phyloP scores from a whole-genome alignment of 805 yeast genomes.

The Saccharomyces eubayanus region DNA sequence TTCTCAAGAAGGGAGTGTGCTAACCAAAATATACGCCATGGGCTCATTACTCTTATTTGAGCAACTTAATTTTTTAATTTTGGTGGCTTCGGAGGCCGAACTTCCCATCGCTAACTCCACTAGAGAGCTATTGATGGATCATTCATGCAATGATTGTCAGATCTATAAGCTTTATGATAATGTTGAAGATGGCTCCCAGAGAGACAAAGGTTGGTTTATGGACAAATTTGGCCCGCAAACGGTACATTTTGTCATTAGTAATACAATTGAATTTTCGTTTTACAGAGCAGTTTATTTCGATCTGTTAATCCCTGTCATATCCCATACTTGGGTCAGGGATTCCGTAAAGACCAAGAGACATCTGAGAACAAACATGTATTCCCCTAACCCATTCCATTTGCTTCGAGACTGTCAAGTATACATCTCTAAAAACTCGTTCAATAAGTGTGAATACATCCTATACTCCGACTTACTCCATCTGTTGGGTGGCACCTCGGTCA shows the following conservation, averaged over 20 bases:
- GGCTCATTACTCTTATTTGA: background rate
- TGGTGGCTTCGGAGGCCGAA: background rate
- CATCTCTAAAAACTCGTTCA: constrained; percentile 46
- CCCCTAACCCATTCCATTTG: constrained; percentile 63
- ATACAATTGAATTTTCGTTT: constrained; percentile 20
- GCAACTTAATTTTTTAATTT: constrained; percentile 1
- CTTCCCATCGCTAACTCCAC: background rate
- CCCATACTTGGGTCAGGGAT: constrained; percentile 21
- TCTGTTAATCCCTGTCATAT: constrained; percentile 26
- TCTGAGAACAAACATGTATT: constrained; percentile 34
- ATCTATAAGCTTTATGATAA: constrained; percentile 1
- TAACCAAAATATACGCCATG: background rate
- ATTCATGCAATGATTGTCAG: constrained; percentile 1
- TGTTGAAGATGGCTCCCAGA: background rate
- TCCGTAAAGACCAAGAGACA: constrained; percentile 16
- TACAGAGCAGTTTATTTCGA: constrained; percentile 24
- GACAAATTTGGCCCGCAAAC: constrained; percentile 8
- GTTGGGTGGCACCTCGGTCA: constrained; percentile 69
- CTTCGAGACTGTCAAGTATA: constrained; percentile 56
- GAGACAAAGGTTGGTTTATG: constrained; percentile 10
- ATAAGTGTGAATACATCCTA: constrained; percentile 58
- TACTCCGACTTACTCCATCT: constrained; percentile 51
- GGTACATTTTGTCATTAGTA: constrained; percentile 22
- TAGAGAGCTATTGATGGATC: background rate
- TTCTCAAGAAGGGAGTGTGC: background rate